Base-by-base conservation (phyloP, 768 basidiomycete species). In the Trametopsis cervina region DNA sequence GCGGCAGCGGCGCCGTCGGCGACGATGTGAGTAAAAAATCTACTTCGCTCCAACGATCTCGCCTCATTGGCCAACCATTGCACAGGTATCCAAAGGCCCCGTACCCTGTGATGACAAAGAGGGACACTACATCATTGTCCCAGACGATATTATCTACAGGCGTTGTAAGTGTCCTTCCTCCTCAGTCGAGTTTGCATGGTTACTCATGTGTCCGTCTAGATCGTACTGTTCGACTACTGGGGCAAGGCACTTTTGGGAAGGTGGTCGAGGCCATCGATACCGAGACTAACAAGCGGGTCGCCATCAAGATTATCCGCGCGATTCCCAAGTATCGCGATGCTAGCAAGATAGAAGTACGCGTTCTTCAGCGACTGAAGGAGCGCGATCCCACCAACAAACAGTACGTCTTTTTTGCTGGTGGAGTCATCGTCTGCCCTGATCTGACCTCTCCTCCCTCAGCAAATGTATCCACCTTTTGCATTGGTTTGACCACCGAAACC, bases 311-410 rank as follows among this genome's bases (percentile, higher is more conserved):
- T 51, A 99, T 99, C 58, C 83, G 96, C 42, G 92, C 93, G 43
- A 95, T 99, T 43, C 95, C 90, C 43, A 99, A 98, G 69, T 99
- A 98, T 62, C 88, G 96, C 40, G 96, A 99, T 67, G 96, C 96
- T 11, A 93, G 90, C 66, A 95, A 91, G 72, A 98, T 98, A 51
- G 96, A 99, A 69, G 85, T 98, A 58, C 81, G 93, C 44, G 96
- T 99, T 17, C 76, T 99, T 40, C 83, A 93, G 66, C 85, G 85
- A 61, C 81, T 98, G 57, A 89, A 87, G 63, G 83, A 88, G 65
- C 77, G 83, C 46, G 95, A 99, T 71, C 88, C 91, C 12, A 66
- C 70, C 57, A 97, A 97, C 68, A 70, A 76, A 60, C 83, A 95
- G 95, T 96, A 62, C 55, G 93, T 78, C 29, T 42, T 23, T 48